These are phyloP conservation scores for Chaetomiaceae sp. DNA, from an alignment of 2,329 filamentous ascomycete species.

Conservation along the genomic window DNA sequence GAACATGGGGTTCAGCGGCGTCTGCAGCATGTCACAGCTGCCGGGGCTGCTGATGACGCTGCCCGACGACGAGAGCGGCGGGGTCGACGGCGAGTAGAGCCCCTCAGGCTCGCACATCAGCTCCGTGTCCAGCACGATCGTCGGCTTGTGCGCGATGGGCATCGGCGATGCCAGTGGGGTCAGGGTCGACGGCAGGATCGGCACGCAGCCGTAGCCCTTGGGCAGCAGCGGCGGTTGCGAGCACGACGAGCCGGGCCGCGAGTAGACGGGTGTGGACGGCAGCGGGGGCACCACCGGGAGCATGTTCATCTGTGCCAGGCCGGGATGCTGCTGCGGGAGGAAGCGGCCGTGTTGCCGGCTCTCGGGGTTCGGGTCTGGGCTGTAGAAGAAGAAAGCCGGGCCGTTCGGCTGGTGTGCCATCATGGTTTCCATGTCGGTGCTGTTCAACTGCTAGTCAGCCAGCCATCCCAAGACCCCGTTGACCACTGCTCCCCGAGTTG, in stretches of 20 bases:
- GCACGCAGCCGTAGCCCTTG: conserved; percentile 42
- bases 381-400: conserved; percentile 85
- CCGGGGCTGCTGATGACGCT: conserved; percentile 85
- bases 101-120: conserved; percentile 56
- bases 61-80: conserved; percentile 77
- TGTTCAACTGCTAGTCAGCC: conserved; percentile 24
- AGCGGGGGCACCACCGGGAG: conserved; percentile 54
- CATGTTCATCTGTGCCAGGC: conserved; percentile 44
- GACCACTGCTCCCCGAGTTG: conserved; percentile 1
- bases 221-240: conserved; percentile 49
- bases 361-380: conserved; percentile 68
- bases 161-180: conserved; percentile 74
- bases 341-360: conserved; percentile 72
- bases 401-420: conserved; percentile 56
- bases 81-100: conserved; percentile 77
- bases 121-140: conserved; percentile 75
- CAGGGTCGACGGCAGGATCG: conserved; percentile 56
- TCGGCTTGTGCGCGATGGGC: conserved; percentile 68
- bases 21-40: conserved; percentile 70
- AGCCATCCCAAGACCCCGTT: conserved; percentile 1
- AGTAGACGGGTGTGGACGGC: conserved; percentile 60
- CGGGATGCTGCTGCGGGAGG: conserved; percentile 46
- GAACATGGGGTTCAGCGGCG: conserved; percentile 77
- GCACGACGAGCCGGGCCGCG: conserved; percentile 59
- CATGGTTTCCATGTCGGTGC: conserved; percentile 59